Percentiles rank a stretch among this genome's conserved stretches.
Conservation (phyloP, 148 eudicot species). For the Spergularia marina region DNA sequence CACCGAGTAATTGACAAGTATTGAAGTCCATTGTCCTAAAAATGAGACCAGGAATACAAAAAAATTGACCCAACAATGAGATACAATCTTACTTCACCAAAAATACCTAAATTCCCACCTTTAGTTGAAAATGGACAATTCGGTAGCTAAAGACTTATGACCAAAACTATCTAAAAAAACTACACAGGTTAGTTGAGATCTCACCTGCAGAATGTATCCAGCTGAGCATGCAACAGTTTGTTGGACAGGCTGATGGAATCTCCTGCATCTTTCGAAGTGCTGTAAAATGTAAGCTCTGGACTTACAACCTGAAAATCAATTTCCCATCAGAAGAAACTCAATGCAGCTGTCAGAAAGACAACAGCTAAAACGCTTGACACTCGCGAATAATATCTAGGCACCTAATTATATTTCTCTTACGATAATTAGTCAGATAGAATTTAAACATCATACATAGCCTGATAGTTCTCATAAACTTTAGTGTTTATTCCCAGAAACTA, state of each 20-base stretch:
- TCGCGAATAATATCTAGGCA: background rate
- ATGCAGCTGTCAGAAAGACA: background rate
- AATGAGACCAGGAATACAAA: too few relatives aligned
- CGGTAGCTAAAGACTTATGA: too few relatives aligned
- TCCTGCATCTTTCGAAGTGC: slow-evolving; percentile 66
- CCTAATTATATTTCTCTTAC: background rate
- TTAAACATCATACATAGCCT: background rate
- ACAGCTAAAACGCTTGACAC: background rate
- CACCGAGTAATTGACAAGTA: too few relatives aligned
- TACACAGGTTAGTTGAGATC: background rate
- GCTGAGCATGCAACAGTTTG: slow-evolving; percentile 83
- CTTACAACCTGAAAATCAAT: slow-evolving; percentile 70
- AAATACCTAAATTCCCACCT: too few relatives aligned
- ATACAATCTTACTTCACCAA: too few relatives aligned
- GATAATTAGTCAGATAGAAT: background rate
- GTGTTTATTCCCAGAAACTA: background rate
- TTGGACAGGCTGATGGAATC: slow-evolving; percentile 60
- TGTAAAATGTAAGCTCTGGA: slow-evolving; percentile 94
- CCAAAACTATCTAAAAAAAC: background rate
- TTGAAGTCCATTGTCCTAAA: too few relatives aligned
- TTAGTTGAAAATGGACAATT: too few relatives aligned
- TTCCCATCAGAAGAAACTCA: slow-evolving; percentile 8
- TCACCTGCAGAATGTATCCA: slow-evolving; percentile 91
- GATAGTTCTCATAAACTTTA: background rate
- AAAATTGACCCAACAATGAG: too few relatives aligned